phyloP scores from a whole-genome alignment of 2,329 filamentous ascomycete genomes.

The Lachnellula cervina region DNA sequence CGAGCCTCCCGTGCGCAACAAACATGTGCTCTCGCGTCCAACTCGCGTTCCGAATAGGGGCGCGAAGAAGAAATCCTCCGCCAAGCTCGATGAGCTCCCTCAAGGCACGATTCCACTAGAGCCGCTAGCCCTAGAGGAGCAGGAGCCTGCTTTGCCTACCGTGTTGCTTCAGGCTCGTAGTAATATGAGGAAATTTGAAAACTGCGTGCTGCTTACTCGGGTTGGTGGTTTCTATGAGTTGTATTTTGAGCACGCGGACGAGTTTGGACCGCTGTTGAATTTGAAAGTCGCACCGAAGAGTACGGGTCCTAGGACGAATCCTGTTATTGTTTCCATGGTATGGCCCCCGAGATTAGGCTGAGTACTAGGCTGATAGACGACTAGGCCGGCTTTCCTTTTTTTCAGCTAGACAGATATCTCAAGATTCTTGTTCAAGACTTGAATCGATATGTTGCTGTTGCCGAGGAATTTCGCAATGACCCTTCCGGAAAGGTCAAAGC shows the following conservation, averaged over 20 bases:
- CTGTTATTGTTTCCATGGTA: conserved; percentile 81
- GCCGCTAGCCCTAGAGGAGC: conserved; percentile 34
- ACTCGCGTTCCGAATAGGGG: conserved; percentile 33
- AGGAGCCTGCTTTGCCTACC: conserved; percentile 66
- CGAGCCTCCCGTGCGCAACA: conserved; percentile 1
- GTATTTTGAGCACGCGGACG: conserved; percentile 92
- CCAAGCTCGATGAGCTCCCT: conserved; percentile 53
- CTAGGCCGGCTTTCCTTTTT: conserved; percentile 86
- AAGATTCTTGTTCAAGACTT: conserved; percentile 90
- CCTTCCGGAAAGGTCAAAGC: conserved; percentile 64
- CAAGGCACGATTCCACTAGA: conserved; percentile 44
- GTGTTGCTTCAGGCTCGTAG: conserved; percentile 80
- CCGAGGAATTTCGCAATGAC: conserved; percentile 82
- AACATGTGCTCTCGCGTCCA: conserved; percentile 5
- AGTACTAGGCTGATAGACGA: not conserved
- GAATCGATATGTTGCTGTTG: conserved; percentile 86
- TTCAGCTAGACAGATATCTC: conserved; percentile 86
- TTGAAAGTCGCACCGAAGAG: conserved; percentile 80
- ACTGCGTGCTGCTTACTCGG: conserved; percentile 85
- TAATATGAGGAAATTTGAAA: conserved; percentile 86
- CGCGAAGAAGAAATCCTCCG: conserved; percentile 50
- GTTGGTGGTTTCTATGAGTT: conserved; percentile 97
- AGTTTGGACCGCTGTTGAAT: conserved; percentile 79
- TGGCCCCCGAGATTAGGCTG: not conserved
- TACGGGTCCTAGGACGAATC: conserved; percentile 67